Base-by-base conservation (phyloP, 208 protist species). In the Phytomonas francai region DNA sequence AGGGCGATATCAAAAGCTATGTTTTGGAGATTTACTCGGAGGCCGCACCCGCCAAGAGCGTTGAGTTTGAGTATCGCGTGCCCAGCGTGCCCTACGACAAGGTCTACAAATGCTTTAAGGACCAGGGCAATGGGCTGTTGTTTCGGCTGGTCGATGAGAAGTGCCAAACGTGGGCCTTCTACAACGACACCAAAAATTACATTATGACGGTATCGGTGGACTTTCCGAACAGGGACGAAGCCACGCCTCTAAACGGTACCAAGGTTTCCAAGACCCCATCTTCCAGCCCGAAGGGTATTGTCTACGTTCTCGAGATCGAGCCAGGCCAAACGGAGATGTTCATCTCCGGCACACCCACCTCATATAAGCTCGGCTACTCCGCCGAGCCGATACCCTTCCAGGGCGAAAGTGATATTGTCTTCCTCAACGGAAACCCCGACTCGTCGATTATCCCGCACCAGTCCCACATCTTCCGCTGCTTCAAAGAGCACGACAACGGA, bases 21-120 rank as follows among this genome's bases (percentile, higher is more conserved):
- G 70, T 81, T 56, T 78, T 92, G 5, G 60, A 78, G 30, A 91
- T 89, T 72, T 51, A 68, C 12, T 88, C 82, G 19, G 84, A 91
- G 71, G 67, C 81, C 5, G 80, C 78, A 33, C 80, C 79, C 19
- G 73, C 63, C 3, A 72, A 69, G 30, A 63, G 85, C 45, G 78
- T 92, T 3, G 59, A 68, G 32, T 94, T 92, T 63, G 69, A 81
- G 54, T 84, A 82, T 68, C 76, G 77, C 57, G 64, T 32, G 32
- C 88, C 88, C 0, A 76, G 73, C 0, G 71, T 83, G 68, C 59
- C 34, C 30, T 94, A 94, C 68, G 80, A 89, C 65, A 79, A 69
- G 63, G 76, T 94, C 30, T 94, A 88, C 71, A 79, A 79, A 71
- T 88, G 83, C 80, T 88, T 88, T 73, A 85, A 88, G 73, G 70